Evolutionary conservation across 2,329 filamentous ascomycete species (phyloP), one percentile per base, ranked within the genome.

Genomic region (Aspergillus sp.): DNA sequence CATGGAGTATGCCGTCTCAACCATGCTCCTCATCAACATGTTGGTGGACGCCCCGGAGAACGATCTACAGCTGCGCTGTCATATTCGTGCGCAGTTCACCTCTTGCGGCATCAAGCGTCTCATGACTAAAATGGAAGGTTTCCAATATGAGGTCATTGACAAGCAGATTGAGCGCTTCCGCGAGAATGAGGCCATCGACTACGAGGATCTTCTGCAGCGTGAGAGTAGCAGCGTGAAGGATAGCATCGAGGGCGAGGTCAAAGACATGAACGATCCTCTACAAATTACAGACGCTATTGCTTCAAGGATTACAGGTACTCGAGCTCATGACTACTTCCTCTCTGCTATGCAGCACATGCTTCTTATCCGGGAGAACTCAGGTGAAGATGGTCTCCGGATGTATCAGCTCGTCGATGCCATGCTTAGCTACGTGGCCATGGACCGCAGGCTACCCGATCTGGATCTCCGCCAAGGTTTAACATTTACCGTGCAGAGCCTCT

Each of bases 381-480:
- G 90, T 52, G 95, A 98, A 73, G 95, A 99, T 77, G 88, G 92
- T 13, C 79, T 97, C 63, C 88, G 92, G 52, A 95, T 97, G 89
- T 99, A 98, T 79, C 95, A 98, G 80, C 86, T 99, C 27, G 93
- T 98, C 27, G 95, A 99, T 77, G 89, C 91, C n/a, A 98, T 98
- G 92, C 87, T 99, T 66, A 96, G 92, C 77, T 98, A 98, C 77
- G 94, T 99, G 64, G 94, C 94, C 69, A 99, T 99, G 94, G 95
- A 99, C 77, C 87, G 95, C 72, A 86, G 95, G 64, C 78, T 98
- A 65, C 95, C 95, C 41, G 94, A 99, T 77, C 94, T 98, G 88
- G 95, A 99, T 75, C 85, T 99, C 61, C 97, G 97, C 81, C 94
- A 98, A 76, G 96, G 92, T 72, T 85, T 99, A 66, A 97, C 96